Base-by-base conservation (phyloP, 2,329 filamentous ascomycete genomes). In the Penicillium sp. region DNA sequence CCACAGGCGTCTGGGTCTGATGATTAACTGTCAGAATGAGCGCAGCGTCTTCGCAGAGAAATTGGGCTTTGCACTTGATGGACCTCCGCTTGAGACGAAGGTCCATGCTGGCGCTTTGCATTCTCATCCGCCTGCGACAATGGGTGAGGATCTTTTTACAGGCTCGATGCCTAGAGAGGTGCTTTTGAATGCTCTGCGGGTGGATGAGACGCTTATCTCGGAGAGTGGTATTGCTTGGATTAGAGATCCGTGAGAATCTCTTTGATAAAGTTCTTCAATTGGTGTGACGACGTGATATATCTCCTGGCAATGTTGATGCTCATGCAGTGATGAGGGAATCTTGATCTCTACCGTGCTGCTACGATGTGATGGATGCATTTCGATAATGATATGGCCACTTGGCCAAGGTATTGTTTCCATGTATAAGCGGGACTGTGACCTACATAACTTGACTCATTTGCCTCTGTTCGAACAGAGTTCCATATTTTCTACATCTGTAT, bases 121-220 rank as follows among this genome's bases (percentile, higher is more conserved):
- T 19, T 61, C 41, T 30, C 59, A 50, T 26, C 54, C 50, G 6
- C 53, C 37, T 14, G 51, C 53, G 10, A 19, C 54, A 9, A 53
- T 62, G 16, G 71, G 71, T 12, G 74, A 80, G 14, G 79, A 81
- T 60, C 62, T 75, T 9, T 62, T 80, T 33, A 80, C 79, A 53
- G 69, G 75, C 67, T 17, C 59, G 63, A 57, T 65, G 65, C 30
- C 67, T 57, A 26, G 63, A 63, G 53, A 62, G 45, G 30, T 67
- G 64, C 47, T 73, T 70, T 48, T 66, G 16, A 61, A 62, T 43
- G 69, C 71, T 14, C 57, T 75, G 46, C 69, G 72, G 7, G 58
- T 66, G 30, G 67, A 65, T n/a, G 66, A 67, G 45, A 55, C 57
- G 12, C 49, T 63, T 8, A 62, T 65, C 7, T 52, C 65, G 8